phyloP scores from a whole-genome alignment of 768 basidiomycete species.

The Dioszegia aurantiaca region DNA sequence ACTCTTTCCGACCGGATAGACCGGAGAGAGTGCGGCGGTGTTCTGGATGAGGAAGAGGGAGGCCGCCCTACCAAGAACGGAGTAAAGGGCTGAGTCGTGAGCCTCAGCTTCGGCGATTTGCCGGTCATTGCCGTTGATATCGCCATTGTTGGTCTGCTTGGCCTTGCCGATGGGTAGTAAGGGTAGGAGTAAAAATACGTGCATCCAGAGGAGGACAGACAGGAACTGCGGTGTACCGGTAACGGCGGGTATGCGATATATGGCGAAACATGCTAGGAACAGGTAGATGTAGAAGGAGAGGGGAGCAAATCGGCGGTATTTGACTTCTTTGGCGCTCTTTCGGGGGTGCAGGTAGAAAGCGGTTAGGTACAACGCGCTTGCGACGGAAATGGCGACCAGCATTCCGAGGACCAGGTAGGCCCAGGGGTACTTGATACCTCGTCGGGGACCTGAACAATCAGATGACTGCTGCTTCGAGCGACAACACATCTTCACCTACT shows the following conservation, averaged over 20 bases:
- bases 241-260: conserved; percentile 57
- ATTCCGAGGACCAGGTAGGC: conserved; percentile 73
- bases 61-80: background rate
- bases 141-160: background rate
- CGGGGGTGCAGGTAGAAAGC: conserved; percentile 55
- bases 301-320: background rate
- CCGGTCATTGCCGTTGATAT: background rate
- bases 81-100: background rate
- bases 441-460: conserved; percentile 45
- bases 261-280: conserved; percentile 56
- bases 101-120: background rate
- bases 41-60: conserved; percentile 6
- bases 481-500: conserved; percentile 52
- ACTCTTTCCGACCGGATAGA: conserved; percentile 26
- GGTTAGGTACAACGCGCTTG: conserved; percentile 64
- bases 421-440: conserved; percentile 59
- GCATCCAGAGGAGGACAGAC: conserved; percentile 63
- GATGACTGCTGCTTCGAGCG: background rate
- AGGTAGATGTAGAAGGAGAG: conserved; percentile 42
- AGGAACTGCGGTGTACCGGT: conserved; percentile 57
- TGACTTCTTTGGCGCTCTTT: background rate
- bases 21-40: conserved; percentile 10
- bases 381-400: conserved; percentile 67
- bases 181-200: conserved; percentile 60
- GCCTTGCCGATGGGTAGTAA: conserved; percentile 50